Evolutionary conservation across 148 eudicot genomes (phyloP).

Genomic region (Chenopodium berlandieri): DNA sequence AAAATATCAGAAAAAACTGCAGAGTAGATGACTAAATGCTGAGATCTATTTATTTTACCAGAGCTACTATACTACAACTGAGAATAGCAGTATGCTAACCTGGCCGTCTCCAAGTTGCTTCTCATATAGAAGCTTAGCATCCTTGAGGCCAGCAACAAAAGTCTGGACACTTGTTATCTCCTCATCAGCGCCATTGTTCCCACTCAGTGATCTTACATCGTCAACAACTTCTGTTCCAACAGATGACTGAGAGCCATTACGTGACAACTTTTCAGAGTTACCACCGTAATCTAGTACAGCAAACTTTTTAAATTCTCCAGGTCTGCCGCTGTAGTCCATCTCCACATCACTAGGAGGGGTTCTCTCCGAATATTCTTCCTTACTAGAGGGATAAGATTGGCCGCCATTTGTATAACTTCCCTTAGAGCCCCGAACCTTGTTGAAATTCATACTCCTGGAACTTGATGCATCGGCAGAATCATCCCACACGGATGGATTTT

Average conservation of each 20-base stretch:
- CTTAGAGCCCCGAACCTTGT: conserved; percentile 48
- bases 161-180: conserved; percentile 72
- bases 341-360: conserved; percentile 76
- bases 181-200: conserved; percentile 45
- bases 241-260: conserved; percentile 72
- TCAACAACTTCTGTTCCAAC: conserved; percentile 50
- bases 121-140: conserved; percentile 78
- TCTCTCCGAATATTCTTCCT: conserved; percentile 43
- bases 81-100: conserved; percentile 40
- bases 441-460: conserved; percentile 45
- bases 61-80: neutral
- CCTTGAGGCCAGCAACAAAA: conserved; percentile 84
- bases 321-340: conserved; percentile 60
- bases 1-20: neutral
- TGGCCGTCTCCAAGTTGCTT: conserved; percentile 44
- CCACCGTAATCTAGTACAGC: conserved; percentile 50
- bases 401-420: conserved; percentile 39
- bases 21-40: neutral
- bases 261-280: conserved; percentile 43
- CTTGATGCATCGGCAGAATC: conserved; percentile 33
- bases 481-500: conserved; percentile 35
- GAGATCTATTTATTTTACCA: neutral
- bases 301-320: conserved; percentile 47
- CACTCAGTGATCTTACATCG: conserved; percentile 43
- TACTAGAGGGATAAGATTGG: conserved; percentile 40